Evolutionary conservation across 2,329 filamentous ascomycete genomes (phyloP), one percentile per base, ranked within the genome.

Genomic region (Nigrospora osmanthi): DNA sequence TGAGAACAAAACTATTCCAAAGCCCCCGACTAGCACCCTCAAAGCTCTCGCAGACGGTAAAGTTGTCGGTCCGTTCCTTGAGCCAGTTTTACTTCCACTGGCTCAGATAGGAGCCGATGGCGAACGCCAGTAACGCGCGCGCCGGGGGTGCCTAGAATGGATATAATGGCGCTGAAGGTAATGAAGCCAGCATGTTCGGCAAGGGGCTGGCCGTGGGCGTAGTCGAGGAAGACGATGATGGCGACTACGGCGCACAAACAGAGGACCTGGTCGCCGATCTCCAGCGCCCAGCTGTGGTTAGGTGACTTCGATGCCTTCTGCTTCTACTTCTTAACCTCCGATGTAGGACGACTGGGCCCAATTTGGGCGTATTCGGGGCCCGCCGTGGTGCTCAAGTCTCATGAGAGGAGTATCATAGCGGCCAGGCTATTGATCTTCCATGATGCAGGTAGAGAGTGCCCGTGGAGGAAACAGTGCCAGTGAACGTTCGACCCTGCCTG

Each of bases 51-150:
- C 57, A 56, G 1, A 44, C 46, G 5, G 54, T 16, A 9, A 58
- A 37, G 11, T 42, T 49, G 33, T 48, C 53, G 2, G 49, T 14
- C 2, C 47, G 38, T 17, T 43, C 49, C 34, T 37, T 47, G 16
- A 57, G 52, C 52, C 52, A 55, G 30, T 56, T 55, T 52, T 55
- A 57, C 35, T 58, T 58, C 9, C 44, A 47, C 36, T 58, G 55
- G 2, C 45, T 49, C 2, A 58, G 40, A 28, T 53, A 55, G 11
- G 54, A 56, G 33, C 53, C 50, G 31, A 58, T 49, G 2, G 48
- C 50, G 34, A 57, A 57, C 19, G 38, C 53, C 5, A 56, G 38
- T 6, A 49, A 47, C 4, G 50, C 48, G 34, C 53, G 41, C 14
- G 48, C n/a, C 39, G 3, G 52, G 38, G 13, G 52, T 52, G 0